Conservation (phyloP, 805 yeast genomes). For the Isabelozyma heimii region DNA sequence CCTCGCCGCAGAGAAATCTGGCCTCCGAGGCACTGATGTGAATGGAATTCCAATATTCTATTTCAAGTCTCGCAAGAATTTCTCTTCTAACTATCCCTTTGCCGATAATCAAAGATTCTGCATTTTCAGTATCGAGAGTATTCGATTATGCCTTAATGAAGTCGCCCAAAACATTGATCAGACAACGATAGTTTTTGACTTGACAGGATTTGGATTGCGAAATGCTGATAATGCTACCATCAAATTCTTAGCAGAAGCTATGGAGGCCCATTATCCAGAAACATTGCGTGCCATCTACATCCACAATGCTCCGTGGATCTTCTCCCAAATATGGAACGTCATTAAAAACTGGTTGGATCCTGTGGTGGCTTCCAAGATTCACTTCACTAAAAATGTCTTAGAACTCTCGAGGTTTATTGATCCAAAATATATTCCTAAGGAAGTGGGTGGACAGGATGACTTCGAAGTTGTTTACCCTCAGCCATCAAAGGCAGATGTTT, state of each 20-base stretch:
- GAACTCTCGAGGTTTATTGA: slow-evolving; percentile 65
- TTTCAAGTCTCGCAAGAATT: slow-evolving; percentile 76
- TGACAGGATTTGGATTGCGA: slow-evolving; percentile 79
- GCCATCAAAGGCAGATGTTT: slow-evolving; percentile 13
- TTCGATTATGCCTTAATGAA: slow-evolving; percentile 62
- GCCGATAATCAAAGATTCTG: slow-evolving; percentile 77
- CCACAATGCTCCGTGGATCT: slow-evolving; percentile 96
- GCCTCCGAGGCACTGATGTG: slow-evolving; percentile 71
- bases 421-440: slow-evolving; percentile 53
- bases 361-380: slow-evolving; percentile 84
- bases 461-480: slow-evolving; percentile 1
- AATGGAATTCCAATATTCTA: slow-evolving; percentile 75
- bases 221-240: slow-evolving; percentile 94
- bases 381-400: slow-evolving; percentile 63
- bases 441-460: slow-evolving; percentile 65
- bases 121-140: slow-evolving; percentile 71
- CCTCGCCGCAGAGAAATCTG: slow-evolving; percentile 66
- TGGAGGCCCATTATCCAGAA: slow-evolving; percentile 97
- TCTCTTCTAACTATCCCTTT: slow-evolving; percentile 46
- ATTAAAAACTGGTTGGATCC: slow-evolving; percentile 93
- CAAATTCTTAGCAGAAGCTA: slow-evolving; percentile 81
- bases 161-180: slow-evolving; percentile 63
- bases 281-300: slow-evolving; percentile 79
- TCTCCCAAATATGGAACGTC: slow-evolving; percentile 90
- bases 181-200: slow-evolving; percentile 78